phyloP scores from a whole-genome alignment of 306 rosid species.

The Datisca glomerata region DNA sequence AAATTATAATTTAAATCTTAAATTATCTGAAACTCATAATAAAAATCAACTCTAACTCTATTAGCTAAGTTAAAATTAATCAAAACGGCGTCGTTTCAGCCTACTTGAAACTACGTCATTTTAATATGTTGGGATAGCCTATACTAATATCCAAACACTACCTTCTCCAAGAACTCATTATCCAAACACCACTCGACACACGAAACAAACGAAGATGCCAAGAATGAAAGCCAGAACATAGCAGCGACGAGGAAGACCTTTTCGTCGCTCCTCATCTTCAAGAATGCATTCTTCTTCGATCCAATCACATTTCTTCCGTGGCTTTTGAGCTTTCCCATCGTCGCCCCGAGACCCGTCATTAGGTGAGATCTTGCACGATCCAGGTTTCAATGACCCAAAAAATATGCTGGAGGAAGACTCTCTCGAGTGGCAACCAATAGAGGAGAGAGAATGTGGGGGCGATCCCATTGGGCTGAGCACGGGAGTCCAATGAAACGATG shows the following conservation, averaged over 20 bases:
- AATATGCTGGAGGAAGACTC: conserved; percentile 77
- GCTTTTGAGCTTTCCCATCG: conserved; percentile 25
- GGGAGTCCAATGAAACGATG: conserved; percentile 87
- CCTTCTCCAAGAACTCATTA: too few relatives aligned
- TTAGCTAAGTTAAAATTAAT: too few relatives aligned
- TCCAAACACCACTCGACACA: too few relatives aligned
- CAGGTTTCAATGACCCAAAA: conserved; percentile 58
- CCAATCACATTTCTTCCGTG: conserved; percentile 63
- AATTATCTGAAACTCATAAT: too few relatives aligned
- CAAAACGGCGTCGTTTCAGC: too few relatives aligned
- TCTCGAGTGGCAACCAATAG: conserved; percentile 62
- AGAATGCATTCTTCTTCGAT: conserved; percentile 91
- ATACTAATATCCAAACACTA: too few relatives aligned
- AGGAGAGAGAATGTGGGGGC: conserved; percentile 88
- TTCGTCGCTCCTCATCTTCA: conserved; percentile 30
- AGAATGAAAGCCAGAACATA: conserved; percentile 59
- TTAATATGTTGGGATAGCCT: too few relatives aligned
- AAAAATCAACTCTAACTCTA: too few relatives aligned
- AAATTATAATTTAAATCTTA: too few relatives aligned
- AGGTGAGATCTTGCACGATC: conserved; percentile 64
- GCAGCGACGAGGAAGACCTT: conserved; percentile 55
- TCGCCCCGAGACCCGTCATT: conserved; percentile 31
- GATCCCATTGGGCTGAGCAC: conserved; percentile 81
- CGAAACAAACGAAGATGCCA: conserved; percentile 69
- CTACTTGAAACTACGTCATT: too few relatives aligned